Conservation (phyloP, 768 basidiomycete genomes). For the Tulasnella calospora region DNA sequence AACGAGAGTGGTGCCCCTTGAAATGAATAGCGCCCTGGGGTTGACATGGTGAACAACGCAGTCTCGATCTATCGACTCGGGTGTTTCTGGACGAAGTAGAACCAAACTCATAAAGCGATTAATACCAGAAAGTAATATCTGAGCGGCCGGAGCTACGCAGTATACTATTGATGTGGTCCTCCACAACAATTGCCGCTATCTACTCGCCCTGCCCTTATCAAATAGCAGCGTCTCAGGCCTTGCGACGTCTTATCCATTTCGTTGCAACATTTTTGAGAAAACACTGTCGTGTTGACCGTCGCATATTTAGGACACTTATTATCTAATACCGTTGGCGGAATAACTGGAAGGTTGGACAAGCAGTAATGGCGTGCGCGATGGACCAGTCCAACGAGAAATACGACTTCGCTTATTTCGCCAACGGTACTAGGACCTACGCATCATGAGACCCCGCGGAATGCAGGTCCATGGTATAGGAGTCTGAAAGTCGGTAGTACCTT, state of each 20-base stretch:
- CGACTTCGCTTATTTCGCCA: neutral
- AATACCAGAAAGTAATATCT: no score
- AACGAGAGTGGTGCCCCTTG: neutral
- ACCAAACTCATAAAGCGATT: no score
- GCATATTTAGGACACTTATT: neutral
- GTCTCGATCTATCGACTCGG: no score
- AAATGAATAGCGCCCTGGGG: neutral
- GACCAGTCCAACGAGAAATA: neutral
- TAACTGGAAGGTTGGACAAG: neutral
- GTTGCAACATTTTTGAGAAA: neutral
- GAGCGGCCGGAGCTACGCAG: neutral
- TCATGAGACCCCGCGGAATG: neutral
- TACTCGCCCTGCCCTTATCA: slow-evolving; percentile 9
- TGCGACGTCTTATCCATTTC: neutral
- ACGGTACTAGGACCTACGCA: neutral
- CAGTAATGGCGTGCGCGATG: neutral
- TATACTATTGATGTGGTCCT: neutral
- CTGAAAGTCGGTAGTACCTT: neutral
- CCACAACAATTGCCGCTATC: neutral
- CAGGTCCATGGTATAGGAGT: neutral
- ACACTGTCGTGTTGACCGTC: neutral
- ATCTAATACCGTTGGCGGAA: neutral
- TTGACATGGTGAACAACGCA: no score
- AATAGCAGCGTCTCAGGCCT: neutral
- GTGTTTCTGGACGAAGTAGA: no score